Evolutionary conservation across 345 rosid genomes (phyloP).

Genomic region (Bretschneidera sinensis): DNA sequence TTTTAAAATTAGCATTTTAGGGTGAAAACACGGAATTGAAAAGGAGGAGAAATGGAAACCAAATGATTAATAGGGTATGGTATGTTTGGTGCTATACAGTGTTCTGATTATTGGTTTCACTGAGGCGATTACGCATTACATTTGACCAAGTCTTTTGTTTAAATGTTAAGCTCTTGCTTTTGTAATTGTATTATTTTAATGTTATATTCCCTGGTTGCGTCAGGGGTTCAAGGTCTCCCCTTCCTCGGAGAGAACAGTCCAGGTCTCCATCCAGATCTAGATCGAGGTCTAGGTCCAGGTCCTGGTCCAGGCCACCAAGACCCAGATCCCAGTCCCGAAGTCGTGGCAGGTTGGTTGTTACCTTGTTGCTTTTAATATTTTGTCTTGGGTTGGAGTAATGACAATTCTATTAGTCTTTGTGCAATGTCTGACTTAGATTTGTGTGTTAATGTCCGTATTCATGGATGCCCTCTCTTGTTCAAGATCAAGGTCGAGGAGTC

Average conservation of each 20-base stretch:
- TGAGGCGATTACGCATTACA: too few relatives aligned
- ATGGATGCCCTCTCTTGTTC: constrained; percentile 6
- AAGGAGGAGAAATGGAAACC: background rate
- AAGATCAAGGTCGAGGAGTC: constrained; percentile 82
- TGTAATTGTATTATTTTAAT: too few relatives aligned
- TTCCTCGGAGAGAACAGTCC: constrained; percentile 55
- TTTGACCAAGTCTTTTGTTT: too few relatives aligned
- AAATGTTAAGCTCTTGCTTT: background rate
- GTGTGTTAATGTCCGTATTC: background rate
- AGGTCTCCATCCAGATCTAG: constrained; percentile 41
- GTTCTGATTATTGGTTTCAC: too few relatives aligned
- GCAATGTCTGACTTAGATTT: constrained; percentile 1
- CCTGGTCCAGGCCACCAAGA: constrained; percentile 58
- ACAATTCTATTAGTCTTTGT: background rate
- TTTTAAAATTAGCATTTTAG: background rate
- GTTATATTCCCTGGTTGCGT: constrained; percentile 1
- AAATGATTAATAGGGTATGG: background rate
- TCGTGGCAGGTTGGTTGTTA: constrained; percentile 82
- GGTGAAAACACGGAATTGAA: background rate
- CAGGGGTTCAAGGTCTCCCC: constrained; percentile 65
- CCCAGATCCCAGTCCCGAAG: constrained; percentile 64
- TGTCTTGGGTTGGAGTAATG: background rate
- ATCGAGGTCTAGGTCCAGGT: constrained; percentile 45
- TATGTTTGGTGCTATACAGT: background rate
- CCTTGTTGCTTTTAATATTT: constrained; percentile 3